Conservation (phyloP, 2,329 filamentous ascomycete genomes). For the Apiospora marii region DNA sequence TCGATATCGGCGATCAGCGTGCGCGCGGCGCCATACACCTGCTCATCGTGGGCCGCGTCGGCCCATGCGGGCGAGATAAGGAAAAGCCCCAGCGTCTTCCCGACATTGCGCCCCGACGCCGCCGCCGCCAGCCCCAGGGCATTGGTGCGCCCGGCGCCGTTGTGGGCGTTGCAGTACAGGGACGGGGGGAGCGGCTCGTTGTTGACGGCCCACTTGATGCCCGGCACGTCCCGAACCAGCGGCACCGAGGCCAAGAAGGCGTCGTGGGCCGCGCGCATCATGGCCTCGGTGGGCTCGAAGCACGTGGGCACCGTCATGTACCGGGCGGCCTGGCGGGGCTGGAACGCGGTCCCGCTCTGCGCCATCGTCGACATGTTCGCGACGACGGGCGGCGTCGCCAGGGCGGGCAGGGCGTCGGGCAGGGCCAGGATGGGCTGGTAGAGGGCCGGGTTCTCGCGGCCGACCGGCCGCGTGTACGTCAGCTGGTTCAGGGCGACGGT, state of each 20-base stretch:
- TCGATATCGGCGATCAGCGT: not conserved
- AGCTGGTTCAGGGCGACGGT: not conserved
- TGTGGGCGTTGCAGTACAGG: not conserved
- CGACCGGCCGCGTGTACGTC: not conserved
- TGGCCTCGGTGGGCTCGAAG: constrained; percentile 29
- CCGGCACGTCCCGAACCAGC: not conserved
- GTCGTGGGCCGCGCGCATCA: constrained; percentile 28
- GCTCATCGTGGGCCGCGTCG: not conserved
- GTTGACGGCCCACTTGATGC: not conserved
- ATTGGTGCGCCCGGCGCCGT: not conserved
- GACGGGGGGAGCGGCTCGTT: not conserved
- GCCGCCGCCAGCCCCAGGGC: not conserved
- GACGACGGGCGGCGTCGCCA: constrained; percentile 22
- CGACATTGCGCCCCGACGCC: not conserved
- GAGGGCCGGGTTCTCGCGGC: not conserved
- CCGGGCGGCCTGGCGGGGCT: not conserved
- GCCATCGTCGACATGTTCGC: not conserved
- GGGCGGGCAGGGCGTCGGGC: not conserved
- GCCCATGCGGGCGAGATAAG: not conserved
- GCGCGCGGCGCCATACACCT: not conserved
- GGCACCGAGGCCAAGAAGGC: constrained; percentile 28
- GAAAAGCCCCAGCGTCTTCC: not conserved
- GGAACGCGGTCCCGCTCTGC: not conserved
- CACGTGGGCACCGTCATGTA: constrained; percentile 28
- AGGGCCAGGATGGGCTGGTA: not conserved